Percentiles rank a stretch among this genome's conserved stretches.
Evolutionary conservation across 2,329 filamentous ascomycete species (phyloP).

Genomic region (Cladophialophora yegresii): DNA sequence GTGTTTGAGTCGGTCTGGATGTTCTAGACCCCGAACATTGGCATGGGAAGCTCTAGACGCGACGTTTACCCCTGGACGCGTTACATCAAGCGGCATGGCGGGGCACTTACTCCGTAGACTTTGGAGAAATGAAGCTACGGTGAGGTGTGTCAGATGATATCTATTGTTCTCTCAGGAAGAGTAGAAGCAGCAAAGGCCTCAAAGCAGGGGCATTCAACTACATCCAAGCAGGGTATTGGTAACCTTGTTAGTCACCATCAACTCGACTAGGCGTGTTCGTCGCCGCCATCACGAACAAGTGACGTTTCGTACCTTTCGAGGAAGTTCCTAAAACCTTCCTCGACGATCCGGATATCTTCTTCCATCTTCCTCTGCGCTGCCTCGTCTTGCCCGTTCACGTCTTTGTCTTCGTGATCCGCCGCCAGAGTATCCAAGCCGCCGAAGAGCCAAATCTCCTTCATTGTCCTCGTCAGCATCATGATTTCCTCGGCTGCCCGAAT

Average conservation of each 20-base stretch:
- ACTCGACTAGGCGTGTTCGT: neutral
- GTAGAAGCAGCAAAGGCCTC: neutral
- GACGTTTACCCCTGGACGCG: neutral
- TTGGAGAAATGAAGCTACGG: neutral
- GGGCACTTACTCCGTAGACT: neutral
- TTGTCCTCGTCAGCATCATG: conserved; percentile 59
- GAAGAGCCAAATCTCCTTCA: conserved; percentile 70
- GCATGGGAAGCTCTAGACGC: conserved; percentile 1
- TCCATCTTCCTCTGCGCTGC: conserved; percentile 48
- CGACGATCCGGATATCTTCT: conserved; percentile 50
- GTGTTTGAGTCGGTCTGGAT: neutral
- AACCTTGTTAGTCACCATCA: neutral
- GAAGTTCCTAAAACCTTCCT: conserved; percentile 30
- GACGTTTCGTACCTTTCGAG: conserved; percentile 29
- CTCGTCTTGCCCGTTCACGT: conserved; percentile 45
- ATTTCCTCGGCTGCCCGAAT: conserved; percentile 65
- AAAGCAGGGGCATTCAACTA: no score
- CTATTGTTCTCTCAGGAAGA: neutral
- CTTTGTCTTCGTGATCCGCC: conserved; percentile 41
- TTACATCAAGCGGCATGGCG: conserved; percentile 9
- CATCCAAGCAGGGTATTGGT: neutral
- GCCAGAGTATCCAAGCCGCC: conserved; percentile 62
- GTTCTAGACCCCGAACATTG: neutral
- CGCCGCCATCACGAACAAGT: conserved; percentile 3
- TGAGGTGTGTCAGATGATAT: neutral